Evolutionary conservation across 768 basidiomycete species (phyloP).

Genomic region (Phylloporus sp.): DNA sequence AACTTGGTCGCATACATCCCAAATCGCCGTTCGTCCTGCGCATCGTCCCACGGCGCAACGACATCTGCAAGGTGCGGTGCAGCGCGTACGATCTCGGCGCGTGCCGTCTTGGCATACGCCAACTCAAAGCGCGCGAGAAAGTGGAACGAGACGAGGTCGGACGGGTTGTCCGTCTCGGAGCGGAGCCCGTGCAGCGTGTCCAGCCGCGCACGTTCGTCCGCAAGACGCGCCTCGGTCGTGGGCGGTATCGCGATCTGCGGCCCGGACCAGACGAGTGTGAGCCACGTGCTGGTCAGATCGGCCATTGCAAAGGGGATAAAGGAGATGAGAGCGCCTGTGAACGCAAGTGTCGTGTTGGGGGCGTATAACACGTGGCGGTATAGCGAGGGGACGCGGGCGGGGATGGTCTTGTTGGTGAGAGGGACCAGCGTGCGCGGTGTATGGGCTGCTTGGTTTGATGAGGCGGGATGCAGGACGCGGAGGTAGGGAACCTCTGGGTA

Average conservation of each 20-base stretch:
- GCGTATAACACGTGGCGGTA: slow-evolving; percentile 47
- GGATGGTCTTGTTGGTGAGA: slow-evolving; percentile 27
- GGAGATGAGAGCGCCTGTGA: slow-evolving; percentile 40
- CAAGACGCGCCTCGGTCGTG: slow-evolving; percentile 32
- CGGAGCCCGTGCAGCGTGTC: slow-evolving; percentile 17
- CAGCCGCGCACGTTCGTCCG: slow-evolving; percentile 37
- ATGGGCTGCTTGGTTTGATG: neutral
- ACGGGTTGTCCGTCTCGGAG: slow-evolving; percentile 22
- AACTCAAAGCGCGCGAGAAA: slow-evolving; percentile 19
- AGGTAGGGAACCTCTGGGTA: slow-evolving; percentile 40
- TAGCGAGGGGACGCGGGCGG: slow-evolving; percentile 41
- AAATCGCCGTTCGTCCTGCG: slow-evolving; percentile 22
- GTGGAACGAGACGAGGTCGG: slow-evolving; percentile 25
- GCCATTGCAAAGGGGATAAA: slow-evolving; percentile 48
- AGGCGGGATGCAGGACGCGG: slow-evolving; percentile 23
- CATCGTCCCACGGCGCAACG: slow-evolving; percentile 27
- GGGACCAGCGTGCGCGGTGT: slow-evolving; percentile 16
- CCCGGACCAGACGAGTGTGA: slow-evolving; percentile 40
- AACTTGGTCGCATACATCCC: slow-evolving; percentile 28
- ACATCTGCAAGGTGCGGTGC: slow-evolving; percentile 14
- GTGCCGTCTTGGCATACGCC: slow-evolving; percentile 17
- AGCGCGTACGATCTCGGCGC: slow-evolving; percentile 13
- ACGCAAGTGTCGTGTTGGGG: slow-evolving; percentile 43
- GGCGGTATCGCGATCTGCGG: slow-evolving; percentile 30
- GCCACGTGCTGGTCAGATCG: slow-evolving; percentile 48